Evolutionary conservation across 805 yeast genomes (phyloP).

Genomic region (Yarrowia phangngaensis): DNA sequence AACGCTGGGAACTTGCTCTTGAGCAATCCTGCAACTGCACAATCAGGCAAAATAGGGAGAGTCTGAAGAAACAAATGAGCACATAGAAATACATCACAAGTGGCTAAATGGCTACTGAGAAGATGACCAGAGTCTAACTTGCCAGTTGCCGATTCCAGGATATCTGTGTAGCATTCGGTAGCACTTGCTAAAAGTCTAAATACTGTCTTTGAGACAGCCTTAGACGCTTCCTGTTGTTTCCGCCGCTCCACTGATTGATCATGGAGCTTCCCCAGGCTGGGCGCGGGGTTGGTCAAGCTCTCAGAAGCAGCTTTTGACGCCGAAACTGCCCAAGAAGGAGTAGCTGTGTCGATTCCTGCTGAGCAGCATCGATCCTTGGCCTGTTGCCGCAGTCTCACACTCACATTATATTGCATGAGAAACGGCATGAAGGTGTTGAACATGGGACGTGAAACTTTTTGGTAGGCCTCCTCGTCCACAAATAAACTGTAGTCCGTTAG

Average conservation of each 20-base stretch:
- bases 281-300: constrained; percentile 7
- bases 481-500: constrained; percentile 31
- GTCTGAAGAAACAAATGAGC: constrained; percentile 14
- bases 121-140: neutral
- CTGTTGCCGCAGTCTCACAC: constrained; percentile 48
- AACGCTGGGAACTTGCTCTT: constrained; percentile 11
- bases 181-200: constrained; percentile 2
- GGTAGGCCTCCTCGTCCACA: constrained; percentile 34
- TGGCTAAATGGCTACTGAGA: neutral
- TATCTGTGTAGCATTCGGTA: neutral
- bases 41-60: constrained; percentile 7
- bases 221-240: constrained; percentile 4
- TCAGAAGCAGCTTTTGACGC: constrained; percentile 47
- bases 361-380: constrained; percentile 38
- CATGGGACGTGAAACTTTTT: constrained; percentile 34
- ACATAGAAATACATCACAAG: constrained; percentile 10
- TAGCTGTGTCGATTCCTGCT: constrained; percentile 16
- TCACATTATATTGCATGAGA: constrained; percentile 29
- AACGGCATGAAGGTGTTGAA: constrained; percentile 30
- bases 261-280: constrained; percentile 9
- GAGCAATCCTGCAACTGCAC: constrained; percentile 10
- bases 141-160: neutral
- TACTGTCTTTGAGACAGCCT: constrained; percentile 12
- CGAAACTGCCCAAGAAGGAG: constrained; percentile 20
- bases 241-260: constrained; percentile 11